Evolutionary conservation across 805 yeast species (phyloP), one percentile per base, ranked within the genome.

Genomic region (Maudiozyma pseudohumilis): DNA sequence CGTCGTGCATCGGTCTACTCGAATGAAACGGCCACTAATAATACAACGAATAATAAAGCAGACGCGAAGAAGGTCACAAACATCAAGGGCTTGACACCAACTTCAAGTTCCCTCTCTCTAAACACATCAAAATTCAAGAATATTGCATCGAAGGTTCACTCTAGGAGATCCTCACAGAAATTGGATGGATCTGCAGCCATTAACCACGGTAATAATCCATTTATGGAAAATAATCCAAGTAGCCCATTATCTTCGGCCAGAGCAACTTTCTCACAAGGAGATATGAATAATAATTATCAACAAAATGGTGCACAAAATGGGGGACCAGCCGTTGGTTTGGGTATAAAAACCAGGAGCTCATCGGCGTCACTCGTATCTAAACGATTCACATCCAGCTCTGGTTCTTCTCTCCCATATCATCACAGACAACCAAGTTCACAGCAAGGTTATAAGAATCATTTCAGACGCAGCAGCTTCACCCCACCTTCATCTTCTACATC

Each of bases 271-370:
- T n/a, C 15, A 18, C 23, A 34, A 13, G 20, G 27, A 11, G 15
- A 22, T 15, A 11, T n/a, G 17, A 35, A 35, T 16, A 23, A 15
- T 21, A 21, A 28, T 16, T n/a, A 16, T 28, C 31, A 28, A 4
- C 8, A n/a, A 28, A n/a, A 28, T 12, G 11, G 8, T 6, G 10
- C 12, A 2, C 31, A 28, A 15, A 18, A 35, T 34, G 27, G 17
- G 21, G 31, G 13, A 17, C 17, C 16, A 23, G 6, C 40, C 3
- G 32, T 53, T 5, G 68, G 65, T 0, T 42, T 63, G 12, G 71
- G 72, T 1, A 49, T 66, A 25, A 71, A 69, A 45, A 60, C 73
- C 11, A 60, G 74, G 50, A 64, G 69, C 29, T 64, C 73, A 17
- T 62, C 74, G 1, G 65, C 75, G 9, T 56, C 63, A 11, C 40